Evolutionary conservation across 257 asterid species (phyloP).

Genomic region (Cinchona pubescens): DNA sequence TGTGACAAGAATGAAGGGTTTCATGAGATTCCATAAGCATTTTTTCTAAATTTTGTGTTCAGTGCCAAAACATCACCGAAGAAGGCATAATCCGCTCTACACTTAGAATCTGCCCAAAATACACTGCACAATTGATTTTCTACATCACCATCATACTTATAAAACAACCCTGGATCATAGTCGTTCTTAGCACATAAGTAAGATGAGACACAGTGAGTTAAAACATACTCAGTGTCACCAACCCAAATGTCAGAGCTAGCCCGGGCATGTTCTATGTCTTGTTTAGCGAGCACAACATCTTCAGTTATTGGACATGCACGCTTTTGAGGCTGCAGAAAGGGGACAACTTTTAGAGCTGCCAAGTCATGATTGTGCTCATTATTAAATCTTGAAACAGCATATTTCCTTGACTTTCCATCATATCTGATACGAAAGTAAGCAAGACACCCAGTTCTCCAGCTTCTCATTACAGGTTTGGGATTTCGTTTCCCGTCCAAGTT

Average conservation of each 20-base stretch:
- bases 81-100: conserved; percentile 11
- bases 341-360: neutral
- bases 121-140: conserved; percentile 2
- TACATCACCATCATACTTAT: neutral
- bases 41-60: neutral
- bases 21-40: conserved; percentile 9
- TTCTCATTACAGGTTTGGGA: no score
- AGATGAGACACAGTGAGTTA: neutral
- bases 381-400: neutral
- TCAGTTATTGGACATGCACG: neutral
- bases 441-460: conserved; percentile 8
- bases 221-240: neutral
- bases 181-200: neutral
- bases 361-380: conserved; percentile 11
- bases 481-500: neutral
- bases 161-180: conserved; percentile 4
- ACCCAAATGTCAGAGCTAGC: neutral
- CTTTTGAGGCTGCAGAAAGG: neutral
- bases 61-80: conserved; percentile 6
- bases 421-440: neutral
- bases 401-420: conserved; percentile 1
- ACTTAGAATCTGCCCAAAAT: conserved; percentile 10
- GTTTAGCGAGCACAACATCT: neutral
- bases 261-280: neutral
- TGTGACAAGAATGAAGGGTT: conserved; percentile 3